These are phyloP conservation scores for Neonectria punicea DNA, from an alignment of 2,329 filamentous ascomycete genomes.

Conservation along the genomic window DNA sequence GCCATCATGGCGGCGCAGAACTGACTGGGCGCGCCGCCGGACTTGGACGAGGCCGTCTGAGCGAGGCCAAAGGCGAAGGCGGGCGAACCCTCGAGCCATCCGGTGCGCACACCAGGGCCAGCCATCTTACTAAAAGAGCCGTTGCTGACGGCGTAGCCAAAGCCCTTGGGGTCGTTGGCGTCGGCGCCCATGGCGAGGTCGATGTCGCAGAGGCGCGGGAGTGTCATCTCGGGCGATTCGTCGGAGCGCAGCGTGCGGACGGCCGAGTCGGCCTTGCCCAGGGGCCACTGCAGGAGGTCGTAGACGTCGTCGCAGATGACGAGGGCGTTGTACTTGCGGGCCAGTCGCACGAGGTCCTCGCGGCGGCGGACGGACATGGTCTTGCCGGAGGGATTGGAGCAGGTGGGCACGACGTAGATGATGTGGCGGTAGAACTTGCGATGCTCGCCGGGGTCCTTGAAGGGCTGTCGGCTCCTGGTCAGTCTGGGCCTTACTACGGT, in stretches of 20 bases:
- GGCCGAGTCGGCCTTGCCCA: slow-evolving; percentile 25
- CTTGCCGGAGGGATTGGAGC: slow-evolving; percentile 87
- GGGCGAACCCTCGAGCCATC: slow-evolving; percentile 83
- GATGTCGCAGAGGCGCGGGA: slow-evolving; percentile 83
- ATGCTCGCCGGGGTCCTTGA: slow-evolving; percentile 67
- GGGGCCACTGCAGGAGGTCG: slow-evolving; percentile 86
- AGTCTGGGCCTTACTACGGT: background rate
- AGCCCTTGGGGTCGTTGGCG: slow-evolving; percentile 58
- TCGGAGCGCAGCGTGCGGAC: slow-evolving; percentile 41
- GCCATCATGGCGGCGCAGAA: slow-evolving; percentile 63
- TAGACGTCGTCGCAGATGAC: slow-evolving; percentile 93
- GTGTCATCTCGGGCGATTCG: slow-evolving; percentile 59
- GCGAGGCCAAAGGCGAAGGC: slow-evolving; percentile 62
- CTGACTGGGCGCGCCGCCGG: slow-evolving; percentile 68
- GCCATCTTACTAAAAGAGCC: slow-evolving; percentile 91
- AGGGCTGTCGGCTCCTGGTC: slow-evolving; percentile 46
- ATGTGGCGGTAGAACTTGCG: slow-evolving; percentile 87
- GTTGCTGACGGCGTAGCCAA: slow-evolving; percentile 86
- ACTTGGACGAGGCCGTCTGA: slow-evolving; percentile 63
- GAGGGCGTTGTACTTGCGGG: slow-evolving; percentile 82
- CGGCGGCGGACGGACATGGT: slow-evolving; percentile 80
- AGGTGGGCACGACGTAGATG: slow-evolving; percentile 89
- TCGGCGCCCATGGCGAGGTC: slow-evolving; percentile 73
- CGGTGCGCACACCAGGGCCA: slow-evolving; percentile 82
- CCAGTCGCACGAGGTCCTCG: slow-evolving; percentile 76